Percentiles rank a stretch among this genome's conserved stretches.
These are phyloP conservation scores for Apophysomyces elegans DNA, from an alignment of 371 early-diverging fungal species.

Conservation along the genomic window DNA sequence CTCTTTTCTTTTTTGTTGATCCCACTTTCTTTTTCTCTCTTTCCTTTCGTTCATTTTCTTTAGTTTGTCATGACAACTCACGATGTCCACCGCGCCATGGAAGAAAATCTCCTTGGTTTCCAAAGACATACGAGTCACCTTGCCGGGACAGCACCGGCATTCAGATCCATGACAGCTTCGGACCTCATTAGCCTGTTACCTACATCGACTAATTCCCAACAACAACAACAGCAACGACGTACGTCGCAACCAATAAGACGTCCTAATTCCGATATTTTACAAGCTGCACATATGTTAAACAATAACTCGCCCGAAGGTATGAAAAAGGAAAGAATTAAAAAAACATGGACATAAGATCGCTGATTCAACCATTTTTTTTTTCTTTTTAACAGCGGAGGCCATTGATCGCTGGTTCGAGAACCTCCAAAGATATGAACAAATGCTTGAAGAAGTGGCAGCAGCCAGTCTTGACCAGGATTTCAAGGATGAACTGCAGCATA, in stretches of 20 bases:
- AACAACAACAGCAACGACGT: neutral
- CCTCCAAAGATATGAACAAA: constrained; percentile 88
- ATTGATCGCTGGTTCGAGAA: constrained; percentile 94
- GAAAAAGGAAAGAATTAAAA: constrained; percentile 10
- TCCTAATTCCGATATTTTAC: constrained; percentile 40
- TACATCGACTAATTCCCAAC: constrained; percentile 4
- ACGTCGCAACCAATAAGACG: constrained; percentile 13
- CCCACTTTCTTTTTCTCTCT: neutral
- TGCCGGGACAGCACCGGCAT: constrained; percentile 18
- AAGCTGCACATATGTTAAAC: constrained; percentile 23
- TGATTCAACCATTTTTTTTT: neutral
- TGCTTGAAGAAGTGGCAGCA: constrained; percentile 94
- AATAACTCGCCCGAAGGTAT: constrained; percentile 46
- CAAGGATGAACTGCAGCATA: constrained; percentile 90
- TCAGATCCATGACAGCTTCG: constrained; percentile 41
- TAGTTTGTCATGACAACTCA: constrained; percentile 29
- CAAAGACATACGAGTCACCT: constrained; percentile 28
- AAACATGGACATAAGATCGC: neutral
- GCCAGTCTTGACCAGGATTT: constrained; percentile 92
- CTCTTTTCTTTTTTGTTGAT: constrained; percentile 1
- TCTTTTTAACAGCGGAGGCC: constrained; percentile 62
- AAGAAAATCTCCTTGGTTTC: constrained; percentile 41
- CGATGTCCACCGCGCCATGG: constrained; percentile 40
- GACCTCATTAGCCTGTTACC: constrained; percentile 33
- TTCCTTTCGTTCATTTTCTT: constrained; percentile 6